Evolutionary conservation across 768 basidiomycete species (phyloP).

Genomic region (Candolleomyces aberdarensis): DNA sequence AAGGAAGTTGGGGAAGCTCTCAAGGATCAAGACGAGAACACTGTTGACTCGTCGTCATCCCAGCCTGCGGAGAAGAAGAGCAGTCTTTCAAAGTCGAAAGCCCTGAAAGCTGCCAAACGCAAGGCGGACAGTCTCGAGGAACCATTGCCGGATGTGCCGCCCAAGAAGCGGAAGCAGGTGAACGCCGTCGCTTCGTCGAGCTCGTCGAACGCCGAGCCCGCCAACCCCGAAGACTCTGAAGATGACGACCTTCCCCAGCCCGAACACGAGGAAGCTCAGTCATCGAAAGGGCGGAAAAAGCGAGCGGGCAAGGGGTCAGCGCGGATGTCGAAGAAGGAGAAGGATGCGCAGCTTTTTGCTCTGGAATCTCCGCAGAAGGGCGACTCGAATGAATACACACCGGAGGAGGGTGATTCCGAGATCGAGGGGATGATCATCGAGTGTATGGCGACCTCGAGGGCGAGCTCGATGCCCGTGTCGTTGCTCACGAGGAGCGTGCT

Average conservation of each 20-base stretch:
- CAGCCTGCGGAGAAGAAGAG: not conserved
- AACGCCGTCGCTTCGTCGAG: not conserved
- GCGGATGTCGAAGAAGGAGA: not conserved
- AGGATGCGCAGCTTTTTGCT: not conserved
- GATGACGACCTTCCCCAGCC: not conserved
- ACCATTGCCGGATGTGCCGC: not conserved
- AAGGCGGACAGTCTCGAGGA: not conserved
- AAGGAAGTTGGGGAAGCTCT: not conserved
- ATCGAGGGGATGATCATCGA: constrained; percentile 68
- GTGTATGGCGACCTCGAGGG: constrained; percentile 67
- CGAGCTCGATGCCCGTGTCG: constrained; percentile 58
- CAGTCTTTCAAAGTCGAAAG: not conserved
- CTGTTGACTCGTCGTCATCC: not conserved
- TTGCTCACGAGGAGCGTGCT: constrained; percentile 51
- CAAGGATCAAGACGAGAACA: constrained; percentile 3
- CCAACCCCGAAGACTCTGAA: not conserved
- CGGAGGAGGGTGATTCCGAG: constrained; percentile 30
- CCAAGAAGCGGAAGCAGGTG: not conserved
- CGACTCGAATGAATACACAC: not conserved
- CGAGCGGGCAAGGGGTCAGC: not conserved
- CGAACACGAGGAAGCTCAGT: not conserved
- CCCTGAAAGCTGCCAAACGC: not conserved
- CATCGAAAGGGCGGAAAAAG: not conserved
- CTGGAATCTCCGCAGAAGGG: constrained; percentile 1
- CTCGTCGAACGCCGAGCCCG: not conserved